These are phyloP conservation scores for Aspergillus tamarii DNA, from an alignment of 2,329 filamentous ascomycete species.

Conservation along the genomic window DNA sequence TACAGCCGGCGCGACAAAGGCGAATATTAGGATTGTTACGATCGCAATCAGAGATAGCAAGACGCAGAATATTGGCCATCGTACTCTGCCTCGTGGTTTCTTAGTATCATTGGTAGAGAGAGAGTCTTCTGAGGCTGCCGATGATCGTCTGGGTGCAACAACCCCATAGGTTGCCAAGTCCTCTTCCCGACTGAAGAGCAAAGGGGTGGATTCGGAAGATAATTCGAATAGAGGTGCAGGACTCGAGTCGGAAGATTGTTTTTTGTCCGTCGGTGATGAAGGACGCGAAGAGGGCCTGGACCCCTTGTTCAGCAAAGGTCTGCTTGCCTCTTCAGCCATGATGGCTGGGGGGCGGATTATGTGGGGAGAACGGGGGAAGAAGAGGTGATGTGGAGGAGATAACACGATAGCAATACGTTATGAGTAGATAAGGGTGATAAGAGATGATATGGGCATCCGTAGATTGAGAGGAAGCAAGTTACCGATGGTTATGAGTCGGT, in stretches of 20 bases:
- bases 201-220: conserved; percentile 48
- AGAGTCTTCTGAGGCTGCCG: conserved; percentile 24
- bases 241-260: conserved; percentile 20
- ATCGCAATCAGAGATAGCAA: conserved; percentile 63
- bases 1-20: conserved; percentile 78
- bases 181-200: conserved; percentile 41
- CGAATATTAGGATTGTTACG: conserved; percentile 72
- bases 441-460: not conserved
- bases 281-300: conserved; percentile 26
- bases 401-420: not conserved
- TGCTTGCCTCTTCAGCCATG: conserved; percentile 40
- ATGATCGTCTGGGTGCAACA: conserved; percentile 29
- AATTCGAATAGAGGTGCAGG: conserved; percentile 34
- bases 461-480: not conserved
- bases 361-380: conserved; percentile 14
- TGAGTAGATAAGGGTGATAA: not conserved
- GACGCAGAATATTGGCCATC: conserved; percentile 78
- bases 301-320: conserved; percentile 34
- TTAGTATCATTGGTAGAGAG: conserved; percentile 19
- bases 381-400: conserved; percentile 9
- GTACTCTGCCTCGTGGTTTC: conserved; percentile 39
- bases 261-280: conserved; percentile 18
- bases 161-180: conserved; percentile 36
- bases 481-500: not conserved
- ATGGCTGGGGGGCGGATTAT: conserved; percentile 16